phyloP scores from a whole-genome alignment of 2,329 filamentous ascomycete genomes.

The Davidsoniella virescens region DNA sequence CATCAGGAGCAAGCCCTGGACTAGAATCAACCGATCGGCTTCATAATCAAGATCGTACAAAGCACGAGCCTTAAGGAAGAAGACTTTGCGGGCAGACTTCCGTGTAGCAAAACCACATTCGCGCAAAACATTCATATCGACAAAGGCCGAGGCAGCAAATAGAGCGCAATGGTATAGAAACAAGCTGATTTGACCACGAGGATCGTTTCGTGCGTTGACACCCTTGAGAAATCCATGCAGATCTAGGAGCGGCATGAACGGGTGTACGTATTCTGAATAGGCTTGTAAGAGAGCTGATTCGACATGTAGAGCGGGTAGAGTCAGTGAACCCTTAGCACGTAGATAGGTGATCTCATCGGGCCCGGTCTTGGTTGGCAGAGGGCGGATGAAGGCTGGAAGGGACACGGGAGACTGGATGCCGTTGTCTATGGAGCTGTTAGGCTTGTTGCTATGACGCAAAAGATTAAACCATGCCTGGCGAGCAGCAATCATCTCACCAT shows the following conservation, averaged over 20 bases:
- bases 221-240: constrained; percentile 41
- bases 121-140: constrained; percentile 61
- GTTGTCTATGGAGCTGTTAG: constrained; percentile 14
- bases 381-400: constrained; percentile 56
- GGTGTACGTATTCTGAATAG: constrained; percentile 81
- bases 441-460: constrained; percentile 5
- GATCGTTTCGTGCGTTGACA: constrained; percentile 51
- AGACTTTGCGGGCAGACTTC: constrained; percentile 70
- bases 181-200: constrained; percentile 58
- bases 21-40: constrained; percentile 70
- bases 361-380: constrained; percentile 60
- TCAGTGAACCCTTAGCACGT: constrained; percentile 67
- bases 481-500: constrained; percentile 10
- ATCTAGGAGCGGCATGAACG: constrained; percentile 82
- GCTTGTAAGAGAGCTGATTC: constrained; percentile 68
- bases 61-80: constrained; percentile 77
- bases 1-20: constrained; percentile 80
- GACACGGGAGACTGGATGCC: constrained; percentile 19
- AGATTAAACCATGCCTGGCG: constrained; percentile 9
- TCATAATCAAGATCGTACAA: constrained; percentile 96
- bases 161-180: constrained; percentile 87
- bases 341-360: constrained; percentile 73
- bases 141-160: constrained; percentile 81
- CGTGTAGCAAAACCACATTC: constrained; percentile 62
- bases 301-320: constrained; percentile 51